A percentile compares a stretch with the other conserved stretches of the same genome.
Conservation (phyloP, 345 rosid genomes). For the Syzygium aqueum region DNA sequence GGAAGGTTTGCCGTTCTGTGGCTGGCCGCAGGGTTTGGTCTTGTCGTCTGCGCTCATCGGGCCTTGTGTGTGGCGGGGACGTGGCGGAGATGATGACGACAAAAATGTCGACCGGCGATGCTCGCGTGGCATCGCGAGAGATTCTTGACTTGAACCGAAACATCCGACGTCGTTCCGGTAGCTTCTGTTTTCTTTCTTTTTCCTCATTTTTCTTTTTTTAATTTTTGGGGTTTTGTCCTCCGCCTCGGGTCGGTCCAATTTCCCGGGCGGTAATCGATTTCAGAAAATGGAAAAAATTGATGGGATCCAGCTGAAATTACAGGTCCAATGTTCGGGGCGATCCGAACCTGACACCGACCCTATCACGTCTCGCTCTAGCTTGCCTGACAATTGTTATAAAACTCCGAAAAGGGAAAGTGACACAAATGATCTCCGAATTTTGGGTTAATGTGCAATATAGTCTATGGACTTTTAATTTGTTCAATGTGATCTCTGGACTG, state of each 20-base stretch:
- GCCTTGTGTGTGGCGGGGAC: no score
- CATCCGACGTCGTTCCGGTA: not conserved
- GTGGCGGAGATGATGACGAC: not conserved
- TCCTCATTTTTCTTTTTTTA: not conserved
- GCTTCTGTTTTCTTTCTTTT: no score
- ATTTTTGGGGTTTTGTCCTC: not conserved
- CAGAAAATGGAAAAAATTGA: no score
- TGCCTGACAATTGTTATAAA: not conserved
- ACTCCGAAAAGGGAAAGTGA: no score
- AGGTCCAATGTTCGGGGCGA: not conserved
- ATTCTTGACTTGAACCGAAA: not conserved
- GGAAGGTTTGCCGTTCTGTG: not conserved
- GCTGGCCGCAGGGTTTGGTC: not conserved
- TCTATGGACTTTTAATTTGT: no score
- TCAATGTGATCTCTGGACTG: fast-evolving
- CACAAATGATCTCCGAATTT: no score
- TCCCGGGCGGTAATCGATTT: no score
- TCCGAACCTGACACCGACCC: not conserved
- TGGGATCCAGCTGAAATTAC: not conserved
- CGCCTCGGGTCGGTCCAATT: not conserved
- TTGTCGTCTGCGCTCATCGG: not conserved
- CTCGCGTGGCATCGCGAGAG: not conserved
- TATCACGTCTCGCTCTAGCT: no score
- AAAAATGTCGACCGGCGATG: not conserved
- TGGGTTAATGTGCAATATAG: fast-evolving